A percentile compares a stretch with the other conserved stretches of the same genome.
These are phyloP conservation scores for Populus hybrid DNA, from an alignment of 441 rosid species.

Conservation along the genomic window DNA sequence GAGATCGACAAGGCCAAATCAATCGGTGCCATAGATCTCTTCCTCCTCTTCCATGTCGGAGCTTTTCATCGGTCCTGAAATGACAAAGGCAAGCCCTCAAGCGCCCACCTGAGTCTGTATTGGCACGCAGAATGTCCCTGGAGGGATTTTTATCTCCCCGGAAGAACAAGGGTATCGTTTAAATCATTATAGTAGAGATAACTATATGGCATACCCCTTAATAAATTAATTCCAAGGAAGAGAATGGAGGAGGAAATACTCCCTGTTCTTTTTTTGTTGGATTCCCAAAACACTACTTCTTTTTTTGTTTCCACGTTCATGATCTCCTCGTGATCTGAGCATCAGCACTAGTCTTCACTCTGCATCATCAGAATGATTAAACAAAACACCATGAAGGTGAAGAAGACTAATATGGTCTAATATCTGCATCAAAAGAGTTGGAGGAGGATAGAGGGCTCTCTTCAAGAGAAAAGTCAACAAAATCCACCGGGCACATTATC, in stretches of 20 bases:
- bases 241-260: conserved; percentile 16
- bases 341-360: not conserved
- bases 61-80: not conserved
- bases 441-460: not conserved
- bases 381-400: not conserved
- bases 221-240: conserved; percentile 9
- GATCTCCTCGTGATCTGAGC: not conserved
- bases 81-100: conserved; percentile 10
- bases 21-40: not conserved
- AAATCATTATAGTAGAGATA: not conserved
- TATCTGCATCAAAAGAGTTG: not conserved
- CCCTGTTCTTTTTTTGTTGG: not conserved
- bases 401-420: not conserved
- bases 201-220: not conserved
- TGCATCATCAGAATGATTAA: not conserved
- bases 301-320: not conserved
- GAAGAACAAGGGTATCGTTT: not conserved
- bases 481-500: not conserved
- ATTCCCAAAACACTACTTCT: not conserved
- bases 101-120: conserved; percentile 4
- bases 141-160: conserved; percentile 13
- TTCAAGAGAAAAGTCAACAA: conserved; percentile 4
- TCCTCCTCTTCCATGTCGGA: not conserved
- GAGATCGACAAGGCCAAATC: not conserved
- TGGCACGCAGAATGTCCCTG: conserved; percentile 5